A percentile compares a stretch with the other conserved stretches of the same genome.
Conservation (phyloP, 2,329 filamentous ascomycete genomes). For the Didymella glomerata region DNA sequence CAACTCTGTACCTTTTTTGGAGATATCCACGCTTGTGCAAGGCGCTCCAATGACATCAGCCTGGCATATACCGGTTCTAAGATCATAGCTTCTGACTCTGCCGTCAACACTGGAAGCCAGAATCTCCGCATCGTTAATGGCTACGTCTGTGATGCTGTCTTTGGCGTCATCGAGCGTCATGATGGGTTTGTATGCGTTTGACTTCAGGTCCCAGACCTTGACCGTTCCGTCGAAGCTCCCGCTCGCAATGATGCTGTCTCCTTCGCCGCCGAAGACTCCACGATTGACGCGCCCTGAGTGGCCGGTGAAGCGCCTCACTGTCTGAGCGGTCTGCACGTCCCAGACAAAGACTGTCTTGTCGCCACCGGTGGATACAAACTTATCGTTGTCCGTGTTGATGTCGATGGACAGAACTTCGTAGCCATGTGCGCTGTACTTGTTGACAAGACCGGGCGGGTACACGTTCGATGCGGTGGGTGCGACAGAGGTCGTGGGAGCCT, state of each 20-base stretch:
- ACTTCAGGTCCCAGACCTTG: slow-evolving; percentile 66
- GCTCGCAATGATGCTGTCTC: slow-evolving; percentile 75
- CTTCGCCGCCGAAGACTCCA: slow-evolving; percentile 79
- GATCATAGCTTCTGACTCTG: slow-evolving; percentile 80
- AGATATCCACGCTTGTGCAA: slow-evolving; percentile 79
- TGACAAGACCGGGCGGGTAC: slow-evolving; percentile 67
- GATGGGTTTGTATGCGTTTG: slow-evolving; percentile 66
- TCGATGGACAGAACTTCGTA: slow-evolving; percentile 88
- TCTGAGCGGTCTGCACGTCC: slow-evolving; percentile 86
- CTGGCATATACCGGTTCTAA: slow-evolving; percentile 73
- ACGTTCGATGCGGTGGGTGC: slow-evolving; percentile 39
- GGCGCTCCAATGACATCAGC: slow-evolving; percentile 55
- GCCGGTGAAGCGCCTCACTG: slow-evolving; percentile 76
- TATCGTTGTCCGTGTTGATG: slow-evolving; percentile 77
- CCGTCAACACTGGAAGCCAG: slow-evolving; percentile 85
- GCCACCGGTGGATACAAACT: slow-evolving; percentile 86
- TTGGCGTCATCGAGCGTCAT: slow-evolving; percentile 77
- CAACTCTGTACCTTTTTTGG: slow-evolving; percentile 75
- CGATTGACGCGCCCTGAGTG: slow-evolving; percentile 79
- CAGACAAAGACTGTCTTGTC: slow-evolving; percentile 92
- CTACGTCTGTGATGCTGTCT: slow-evolving; percentile 67
- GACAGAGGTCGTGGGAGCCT: slow-evolving; percentile 53
- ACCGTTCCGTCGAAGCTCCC: slow-evolving; percentile 79
- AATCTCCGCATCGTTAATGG: slow-evolving; percentile 62
- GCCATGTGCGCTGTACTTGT: slow-evolving; percentile 88